Conservation (phyloP, 768 basidiomycete species). For the Daedaleopsis nitida region DNA sequence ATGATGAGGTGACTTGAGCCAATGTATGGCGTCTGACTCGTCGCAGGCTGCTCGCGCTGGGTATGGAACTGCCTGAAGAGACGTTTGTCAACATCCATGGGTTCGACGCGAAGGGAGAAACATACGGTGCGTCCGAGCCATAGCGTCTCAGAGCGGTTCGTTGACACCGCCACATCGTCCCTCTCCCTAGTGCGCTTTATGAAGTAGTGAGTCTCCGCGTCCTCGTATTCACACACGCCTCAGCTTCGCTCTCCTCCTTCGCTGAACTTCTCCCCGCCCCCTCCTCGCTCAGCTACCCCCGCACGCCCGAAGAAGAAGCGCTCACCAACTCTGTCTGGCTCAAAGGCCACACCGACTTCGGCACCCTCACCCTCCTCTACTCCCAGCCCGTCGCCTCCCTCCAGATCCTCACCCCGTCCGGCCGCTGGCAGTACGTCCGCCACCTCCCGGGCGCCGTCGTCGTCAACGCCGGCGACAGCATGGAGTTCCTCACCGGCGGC, state of each 20-base stretch:
- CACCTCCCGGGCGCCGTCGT: conserved; percentile 40
- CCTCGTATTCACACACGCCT: background rate
- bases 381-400: conserved; percentile 39
- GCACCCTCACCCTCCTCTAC: conserved; percentile 37
- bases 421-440: conserved; percentile 38
- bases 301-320: conserved; percentile 33
- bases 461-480: conserved; percentile 37
- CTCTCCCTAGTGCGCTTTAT: conserved; percentile 31
- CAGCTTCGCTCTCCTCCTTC: background rate
- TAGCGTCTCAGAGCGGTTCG: background rate
- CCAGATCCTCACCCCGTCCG: conserved; percentile 36
- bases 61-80: conserved; percentile 49
- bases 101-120: conserved; percentile 39
- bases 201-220: conserved; percentile 15
- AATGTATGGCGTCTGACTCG: background rate
- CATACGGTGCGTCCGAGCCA: conserved; percentile 32
- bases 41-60: conserved; percentile 42
- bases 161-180: background rate
- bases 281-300: conserved; percentile 29
- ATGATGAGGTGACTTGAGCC: background rate
- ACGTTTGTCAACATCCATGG: conserved; percentile 42
- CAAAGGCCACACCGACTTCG: conserved; percentile 41
- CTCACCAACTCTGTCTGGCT: conserved; percentile 37
- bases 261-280: too few species aligned
- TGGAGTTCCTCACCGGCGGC: conserved; percentile 38